Base-by-base conservation (phyloP, 495 filamentous ascomycete species). In the Podospora pseudocomata region DNA sequence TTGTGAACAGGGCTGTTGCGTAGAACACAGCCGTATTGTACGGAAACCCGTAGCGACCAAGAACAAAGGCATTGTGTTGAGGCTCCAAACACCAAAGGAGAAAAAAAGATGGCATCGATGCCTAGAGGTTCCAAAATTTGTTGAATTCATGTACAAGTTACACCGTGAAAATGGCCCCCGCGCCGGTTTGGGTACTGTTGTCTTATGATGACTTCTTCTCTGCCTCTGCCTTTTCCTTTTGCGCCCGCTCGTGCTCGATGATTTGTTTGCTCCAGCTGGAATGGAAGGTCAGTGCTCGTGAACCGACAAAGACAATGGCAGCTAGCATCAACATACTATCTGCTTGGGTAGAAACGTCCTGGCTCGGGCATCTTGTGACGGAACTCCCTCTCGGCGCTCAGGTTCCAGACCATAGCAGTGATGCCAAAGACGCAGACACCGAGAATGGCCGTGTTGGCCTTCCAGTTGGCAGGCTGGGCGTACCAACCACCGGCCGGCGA, bases 401-500 rank as follows among this genome's bases (percentile, higher is more conserved):
- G 73, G 70, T 87, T 93, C 85, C 87, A 97, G 56, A 84, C 86
- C 62, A 91, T 72, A 34, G 88, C 91, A 20, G 87, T 86, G 72
- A 97, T 86, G 62, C 91, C 90, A 72, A 93, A 71, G 60, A 97
- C 86, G 62, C 90, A 87, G 2, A 82, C 83, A 63, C 86, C 84
- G 82, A 93, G 88, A 66, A 97, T 83, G n/a, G 91, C 92, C 9
- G 95, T 99, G 82, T 99, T 99, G 54, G 82, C 77, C 79, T 90
- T 96, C 96, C 96, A 99, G 85, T 99, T 99, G 70, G 83, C 82
- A 11, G 95, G 95, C 78, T 93, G 94, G 34, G 89, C 81, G 81
- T 99, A 99, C 95, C 96, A 99, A 75, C 95, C 95, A 84, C 95
- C 95, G 67, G 95, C 86, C 68, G 95, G 95, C 75, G 95, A 98